Base-by-base conservation (phyloP, 768 basidiomycete species). In the Boletus rufocinnamomeus region DNA sequence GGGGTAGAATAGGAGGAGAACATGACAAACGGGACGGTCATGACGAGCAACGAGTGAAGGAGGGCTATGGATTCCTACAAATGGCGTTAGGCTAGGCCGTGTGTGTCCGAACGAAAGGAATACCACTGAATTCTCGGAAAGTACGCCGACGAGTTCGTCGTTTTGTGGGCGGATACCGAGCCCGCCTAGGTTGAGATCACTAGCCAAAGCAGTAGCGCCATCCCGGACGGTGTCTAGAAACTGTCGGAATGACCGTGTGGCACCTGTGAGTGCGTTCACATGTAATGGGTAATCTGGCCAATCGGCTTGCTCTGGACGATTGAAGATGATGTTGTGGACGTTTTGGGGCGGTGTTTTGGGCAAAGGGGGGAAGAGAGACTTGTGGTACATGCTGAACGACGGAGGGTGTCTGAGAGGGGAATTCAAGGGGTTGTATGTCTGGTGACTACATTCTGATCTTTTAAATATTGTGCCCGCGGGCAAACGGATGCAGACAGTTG, bases 81-180 rank as follows among this genome's bases (percentile, higher is more conserved):
- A 13, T 27, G 8, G 10, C 1, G 40, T 66, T 10, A 56, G 21
- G 3, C 5, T 23, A 34, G 9, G 54, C 27, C 37, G n/a, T 17
- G 55, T 32, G 16, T 35, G 14, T 19, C 13, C 0, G 13, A 32
- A 9, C 3, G 32, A 51, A 35, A 40, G 47, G 17, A 7, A 70
- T 71, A 89, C 90, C 69, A 85, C 66, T 37, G 81, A 85, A 66
- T 91, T 92, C 47, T 86, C 80, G 70, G 82, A 83, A 66, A 90
- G 79, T 17, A 92, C 82, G 7, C 87, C 90, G 21, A 90, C 77
- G 25, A 89, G 81, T 52, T 88, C 85, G 0, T 76, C 77, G 21
- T 79, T 75, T 43, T 74, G 75, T 0, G 70, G 69, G 6, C 70
- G 65, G 13, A 91, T 66, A 0, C 81, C 87, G 1, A 88, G 74